Percentiles rank a stretch among this genome's conserved stretches.
Conservation (phyloP, 139 green algal species). For the Diplosphaera chodatii region DNA sequence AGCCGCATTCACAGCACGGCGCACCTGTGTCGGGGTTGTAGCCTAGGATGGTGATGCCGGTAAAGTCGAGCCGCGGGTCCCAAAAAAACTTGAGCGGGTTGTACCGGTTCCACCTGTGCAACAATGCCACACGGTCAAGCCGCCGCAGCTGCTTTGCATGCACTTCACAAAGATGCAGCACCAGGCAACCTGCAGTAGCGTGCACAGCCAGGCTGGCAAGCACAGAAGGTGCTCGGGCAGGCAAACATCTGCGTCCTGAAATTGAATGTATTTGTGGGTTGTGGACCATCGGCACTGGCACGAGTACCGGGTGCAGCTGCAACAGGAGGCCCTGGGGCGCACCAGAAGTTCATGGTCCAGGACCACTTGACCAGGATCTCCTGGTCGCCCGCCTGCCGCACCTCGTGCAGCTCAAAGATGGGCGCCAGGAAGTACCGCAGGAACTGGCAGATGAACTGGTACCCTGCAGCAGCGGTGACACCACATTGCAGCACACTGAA, state of each 20-base stretch:
- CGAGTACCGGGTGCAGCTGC: no score
- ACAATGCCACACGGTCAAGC: no score
- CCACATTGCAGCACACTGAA: no score
- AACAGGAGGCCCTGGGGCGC: no score
- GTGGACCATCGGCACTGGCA: no score
- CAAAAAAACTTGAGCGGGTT: constrained; percentile 15
- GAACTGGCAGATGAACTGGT: constrained; percentile 14
- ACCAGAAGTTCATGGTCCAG: constrained; percentile 29
- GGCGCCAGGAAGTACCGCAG: constrained; percentile 17
- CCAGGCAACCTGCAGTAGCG: no score
- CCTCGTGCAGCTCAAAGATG: constrained; percentile 14
- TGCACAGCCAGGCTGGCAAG: no score
- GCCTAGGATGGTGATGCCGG: constrained; percentile 14
- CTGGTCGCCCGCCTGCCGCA: background rate
- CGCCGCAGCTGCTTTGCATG: no score
- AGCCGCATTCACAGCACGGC: background rate
- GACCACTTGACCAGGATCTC: constrained; percentile 18
- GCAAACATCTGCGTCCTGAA: no score
- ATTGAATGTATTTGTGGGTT: no score
- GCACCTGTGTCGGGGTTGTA: constrained; percentile 16
- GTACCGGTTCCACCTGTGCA: constrained; percentile 15
- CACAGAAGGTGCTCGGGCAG: no score
- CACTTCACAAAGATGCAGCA: no score
- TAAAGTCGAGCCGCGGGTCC: constrained; percentile 19
- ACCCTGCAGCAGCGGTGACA: constrained; percentile 15